Evolutionary conservation across 1,284 basidiomycete species (phyloP).

Genomic region (Ceratobasidium papillatum): DNA sequence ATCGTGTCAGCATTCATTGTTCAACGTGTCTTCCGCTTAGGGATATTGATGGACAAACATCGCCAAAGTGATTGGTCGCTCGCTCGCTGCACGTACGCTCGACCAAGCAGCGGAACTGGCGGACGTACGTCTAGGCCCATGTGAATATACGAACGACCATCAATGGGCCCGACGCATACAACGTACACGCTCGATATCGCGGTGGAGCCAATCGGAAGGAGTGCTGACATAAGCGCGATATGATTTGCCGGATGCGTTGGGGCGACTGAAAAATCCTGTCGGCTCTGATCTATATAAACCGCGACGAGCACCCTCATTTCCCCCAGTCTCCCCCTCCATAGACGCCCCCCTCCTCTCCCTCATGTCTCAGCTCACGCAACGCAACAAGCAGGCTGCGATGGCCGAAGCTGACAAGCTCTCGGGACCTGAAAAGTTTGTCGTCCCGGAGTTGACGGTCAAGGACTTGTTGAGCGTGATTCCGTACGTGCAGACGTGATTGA

Average conservation of each 20-base stretch:
- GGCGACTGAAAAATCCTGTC: slow-evolving; percentile 29
- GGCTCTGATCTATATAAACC: not conserved
- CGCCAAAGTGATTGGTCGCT: not conserved
- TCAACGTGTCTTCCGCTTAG: slow-evolving; percentile 1
- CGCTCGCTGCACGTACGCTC: not conserved
- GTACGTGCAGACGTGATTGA: no score
- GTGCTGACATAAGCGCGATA: slow-evolving; percentile 2
- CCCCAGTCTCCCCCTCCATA: not conserved
- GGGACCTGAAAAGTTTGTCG: slow-evolving; percentile 58
- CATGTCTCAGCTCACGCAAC: slow-evolving; percentile 44
- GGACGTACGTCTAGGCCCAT: not conserved
- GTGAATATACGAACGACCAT: not conserved
- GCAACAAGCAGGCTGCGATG: slow-evolving; percentile 40
- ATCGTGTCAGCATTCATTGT: not conserved
- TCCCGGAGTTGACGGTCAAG: slow-evolving; percentile 86
- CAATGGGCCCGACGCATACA: not conserved
- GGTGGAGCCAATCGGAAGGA: not conserved
- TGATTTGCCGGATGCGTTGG: slow-evolving; percentile 32
- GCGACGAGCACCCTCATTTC: not conserved
- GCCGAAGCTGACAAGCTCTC: slow-evolving; percentile 39
- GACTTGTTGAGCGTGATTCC: slow-evolving; percentile 89
- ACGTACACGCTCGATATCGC: not conserved
- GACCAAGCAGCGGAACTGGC: not conserved
- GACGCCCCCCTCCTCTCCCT: slow-evolving; percentile 17
- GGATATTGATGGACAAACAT: not conserved